Evolutionary conservation across 306 rosid species (phyloP), one percentile per base, ranked within the genome.

Genomic region (Cicer yamashitae): DNA sequence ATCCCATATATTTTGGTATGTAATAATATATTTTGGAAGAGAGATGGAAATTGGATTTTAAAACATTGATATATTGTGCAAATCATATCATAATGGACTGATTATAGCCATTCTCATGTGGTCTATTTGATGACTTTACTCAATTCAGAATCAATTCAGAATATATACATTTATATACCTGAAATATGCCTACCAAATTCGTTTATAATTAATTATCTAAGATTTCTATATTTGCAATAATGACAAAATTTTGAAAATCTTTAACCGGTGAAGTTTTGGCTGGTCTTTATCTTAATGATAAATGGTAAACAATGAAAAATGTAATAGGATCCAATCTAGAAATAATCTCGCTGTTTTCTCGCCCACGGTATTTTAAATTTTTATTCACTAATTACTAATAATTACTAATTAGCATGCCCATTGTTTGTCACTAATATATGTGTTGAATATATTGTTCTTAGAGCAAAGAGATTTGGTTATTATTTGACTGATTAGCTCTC

Each of bases 51-150:
- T 54, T 54, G 18, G 30, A 18, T 9, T 12, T 11, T 59, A 43
- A 40, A 20, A 51, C 50, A 25, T 47, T 67, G 22, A 54, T 63
- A 15, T 39, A 58, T 47, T 56, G 7, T 17, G 50, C 22, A 46
- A 15, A 46, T 61, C 47, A 61, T 65, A 47, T 72, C 22, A 54
- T 72, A 56, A 8, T 72, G 62, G 64, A 78, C 44, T 78, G 77
- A 68, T 48, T 60, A 11, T 15, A 22, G 50, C 46, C 69, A 56
- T 63, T 73, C 30, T 57, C 64, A 13, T 46, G 40, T 66, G 59
- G 79, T 73, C 75, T 37, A 79, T 73, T 79, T 79, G 61, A 73
- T 73, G 69, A 65, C 63, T 47, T 65, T 65, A 56, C 75, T 66
- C 75, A 66, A 67, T 22, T 47, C 57, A 22, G 70, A 66, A 79